Evolutionary conservation across 2,329 filamentous ascomycete genomes (phyloP), one percentile per base, ranked within the genome.

Genomic region (Lasiodiplodia sp.): DNA sequence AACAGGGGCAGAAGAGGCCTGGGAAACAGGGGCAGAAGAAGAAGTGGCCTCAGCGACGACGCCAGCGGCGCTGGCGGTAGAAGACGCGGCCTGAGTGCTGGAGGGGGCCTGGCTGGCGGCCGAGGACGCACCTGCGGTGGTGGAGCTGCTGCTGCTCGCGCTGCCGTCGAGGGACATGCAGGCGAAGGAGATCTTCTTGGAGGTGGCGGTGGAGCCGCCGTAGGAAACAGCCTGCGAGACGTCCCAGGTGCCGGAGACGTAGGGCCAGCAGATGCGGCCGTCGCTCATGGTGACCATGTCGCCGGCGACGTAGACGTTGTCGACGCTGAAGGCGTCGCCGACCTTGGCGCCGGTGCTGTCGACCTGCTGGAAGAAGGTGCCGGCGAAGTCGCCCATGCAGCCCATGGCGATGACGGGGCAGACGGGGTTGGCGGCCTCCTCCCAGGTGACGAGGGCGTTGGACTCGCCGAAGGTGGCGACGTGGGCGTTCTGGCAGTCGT

Each of bases 221-320:
- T 79, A 64, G 77, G 76, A 23, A 47, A 72, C 70, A 73, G 79
- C 72, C 63, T 71, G 69, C 63, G 78, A 78, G 58, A 86, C 74
- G 69, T 80, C 77, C 87, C 87, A 88, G 40, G 79, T 79, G 85
- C 87, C 87, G 75, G 80, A 80, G 66, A 87, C 85, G 70, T 88
- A 88, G 31, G 87, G 87, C 87, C 86, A 90, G 82, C 88, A 90
- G 72, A 90, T 82, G 58, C 85, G 81, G 25, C 85, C 85, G 69
- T 88, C 85, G n/a, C 78, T 72, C 80, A 88, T 85, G 38, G 85
- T 88, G 12, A 87, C 87, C 82, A 90, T 88, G 72, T 90, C 88
- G 49, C 88, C 88, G 8, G 87, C 85, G 56, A 90, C 86, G 72
- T 83, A 87, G n/a, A 85, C 83, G 73, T 88, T 82, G 14, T 76